Evolutionary conservation across 257 asterid genomes (phyloP), one percentile per base, ranked within the genome.

Genomic region (Solanum paucissectum): DNA sequence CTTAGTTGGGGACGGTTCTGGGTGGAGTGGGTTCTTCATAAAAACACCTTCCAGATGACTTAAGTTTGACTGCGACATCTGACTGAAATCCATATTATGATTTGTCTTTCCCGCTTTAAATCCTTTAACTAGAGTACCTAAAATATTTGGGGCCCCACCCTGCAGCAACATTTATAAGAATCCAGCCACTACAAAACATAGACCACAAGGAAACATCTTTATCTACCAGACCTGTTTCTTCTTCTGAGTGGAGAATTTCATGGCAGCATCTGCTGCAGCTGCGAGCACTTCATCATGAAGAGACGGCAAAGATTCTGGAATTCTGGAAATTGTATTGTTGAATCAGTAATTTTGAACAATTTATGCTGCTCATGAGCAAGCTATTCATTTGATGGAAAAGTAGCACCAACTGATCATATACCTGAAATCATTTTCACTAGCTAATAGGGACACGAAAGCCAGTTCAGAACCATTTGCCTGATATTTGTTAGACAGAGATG

Each of bases 261-360:
- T 87, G 83, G 98, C 98, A 90, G 95, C 93, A 42, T 91, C 90
- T 55, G 97, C 92, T 12, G 99, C 98, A 77, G 98, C 94, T 79
- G 98, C 99, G 69, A 96, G 93, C 88, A 95, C 99, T 92, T 92
- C 95, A 92, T 95, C 98, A 69, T 96, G 98, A 85, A 96, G 98
- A 88, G 82, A 89, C 60, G 98, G 98, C 88, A 94, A 90, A 91
- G 95, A 94, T 88, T 93, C 95, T 5, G 97, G 98, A 83, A 94
- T 93, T 93, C 99, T 95, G 88, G 74, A 81, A 91, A 87, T 83
- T 33, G 44, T 60, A 72, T 68, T 62, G 85, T 32, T 29, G 69
- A 81, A 82, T 29, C 69, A 82, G 42, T 82, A 82, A 46, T 46
- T 29, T 46, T 82, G 69, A 82, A 76, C 86, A 55, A 87, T 82